These are phyloP conservation scores for Tympanopsis confertula DNA, from an alignment of 2,329 filamentous ascomycete species.

Conservation along the genomic window DNA sequence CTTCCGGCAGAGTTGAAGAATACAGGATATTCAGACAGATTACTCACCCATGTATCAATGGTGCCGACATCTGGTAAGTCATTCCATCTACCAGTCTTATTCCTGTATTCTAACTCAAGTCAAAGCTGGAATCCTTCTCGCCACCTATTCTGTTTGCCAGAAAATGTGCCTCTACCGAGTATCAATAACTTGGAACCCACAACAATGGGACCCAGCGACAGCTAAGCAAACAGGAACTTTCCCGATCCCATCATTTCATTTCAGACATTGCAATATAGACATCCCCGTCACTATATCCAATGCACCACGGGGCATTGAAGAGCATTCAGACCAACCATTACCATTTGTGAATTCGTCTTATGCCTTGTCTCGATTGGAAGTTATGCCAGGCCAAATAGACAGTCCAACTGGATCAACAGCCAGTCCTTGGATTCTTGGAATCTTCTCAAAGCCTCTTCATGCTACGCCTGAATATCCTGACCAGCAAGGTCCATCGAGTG, in stretches of 20 bases:
- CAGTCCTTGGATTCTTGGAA: not conserved
- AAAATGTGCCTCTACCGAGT: not conserved
- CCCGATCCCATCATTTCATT: not conserved
- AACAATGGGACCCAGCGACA: not conserved
- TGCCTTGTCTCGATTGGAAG: not conserved
- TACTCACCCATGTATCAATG: not conserved
- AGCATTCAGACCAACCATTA: not conserved
- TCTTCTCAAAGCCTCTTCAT: not conserved
- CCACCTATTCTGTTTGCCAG: not conserved
- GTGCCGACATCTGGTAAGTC: not conserved
- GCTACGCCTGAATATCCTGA: not conserved
- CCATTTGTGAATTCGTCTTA: not conserved
- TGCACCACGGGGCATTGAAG: not conserved
- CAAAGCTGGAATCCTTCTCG: not conserved
- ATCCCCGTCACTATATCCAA: not conserved
- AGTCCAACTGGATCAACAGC: not conserved
- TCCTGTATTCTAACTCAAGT: not conserved
- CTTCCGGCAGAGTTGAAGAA: not conserved
- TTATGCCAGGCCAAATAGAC: not conserved
- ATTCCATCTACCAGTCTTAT: not conserved
- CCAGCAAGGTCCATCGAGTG: not conserved
- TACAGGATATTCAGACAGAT: not conserved
- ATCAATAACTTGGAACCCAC: not conserved
- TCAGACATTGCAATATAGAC: not conserved
- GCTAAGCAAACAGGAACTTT: not conserved